Conservation (phyloP, 139 green algal genomes). For the Tetradesmus obliquus region DNA sequence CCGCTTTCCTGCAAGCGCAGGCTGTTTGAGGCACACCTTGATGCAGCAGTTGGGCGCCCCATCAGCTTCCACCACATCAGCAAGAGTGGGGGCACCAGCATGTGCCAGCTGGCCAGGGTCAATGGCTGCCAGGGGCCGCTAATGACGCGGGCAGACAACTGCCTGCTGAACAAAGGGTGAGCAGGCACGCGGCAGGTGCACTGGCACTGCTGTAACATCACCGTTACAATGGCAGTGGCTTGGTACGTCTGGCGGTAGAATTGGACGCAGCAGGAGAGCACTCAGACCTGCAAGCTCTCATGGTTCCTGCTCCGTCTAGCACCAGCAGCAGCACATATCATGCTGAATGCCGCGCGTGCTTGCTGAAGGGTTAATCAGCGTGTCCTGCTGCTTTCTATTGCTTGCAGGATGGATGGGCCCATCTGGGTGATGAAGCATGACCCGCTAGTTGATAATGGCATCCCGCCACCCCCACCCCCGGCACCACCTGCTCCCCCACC, state of each 20-base stretch:
- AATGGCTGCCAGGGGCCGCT: slow-evolving; percentile 26
- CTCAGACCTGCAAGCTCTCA: too few species aligned
- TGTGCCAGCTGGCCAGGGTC: slow-evolving; percentile 44
- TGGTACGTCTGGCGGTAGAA: too few species aligned
- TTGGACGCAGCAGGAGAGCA: too few species aligned
- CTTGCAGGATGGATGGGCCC: slow-evolving; percentile 26
- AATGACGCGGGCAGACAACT: slow-evolving; percentile 28
- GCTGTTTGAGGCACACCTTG: slow-evolving; percentile 32
- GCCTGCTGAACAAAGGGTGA: slow-evolving; percentile 33
- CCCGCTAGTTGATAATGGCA: background rate
- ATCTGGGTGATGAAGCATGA: slow-evolving; percentile 23
- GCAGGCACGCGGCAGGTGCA: background rate
- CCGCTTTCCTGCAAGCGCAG: background rate
- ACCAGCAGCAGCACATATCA: background rate
- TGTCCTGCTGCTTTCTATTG: background rate
- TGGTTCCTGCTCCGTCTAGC: background rate
- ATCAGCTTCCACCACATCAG: slow-evolving; percentile 49
- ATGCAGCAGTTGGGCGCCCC: background rate
- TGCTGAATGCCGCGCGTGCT: background rate
- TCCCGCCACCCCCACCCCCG: background rate
- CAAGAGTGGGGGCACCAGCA: slow-evolving; percentile 48
- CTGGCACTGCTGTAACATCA: background rate
- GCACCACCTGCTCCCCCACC: background rate
- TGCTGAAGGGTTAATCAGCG: background rate
- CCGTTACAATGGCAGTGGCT: too few species aligned